Evolutionary conservation across 2,329 filamentous ascomycete genomes (phyloP).

Genomic region (Penicillium sp.): DNA sequence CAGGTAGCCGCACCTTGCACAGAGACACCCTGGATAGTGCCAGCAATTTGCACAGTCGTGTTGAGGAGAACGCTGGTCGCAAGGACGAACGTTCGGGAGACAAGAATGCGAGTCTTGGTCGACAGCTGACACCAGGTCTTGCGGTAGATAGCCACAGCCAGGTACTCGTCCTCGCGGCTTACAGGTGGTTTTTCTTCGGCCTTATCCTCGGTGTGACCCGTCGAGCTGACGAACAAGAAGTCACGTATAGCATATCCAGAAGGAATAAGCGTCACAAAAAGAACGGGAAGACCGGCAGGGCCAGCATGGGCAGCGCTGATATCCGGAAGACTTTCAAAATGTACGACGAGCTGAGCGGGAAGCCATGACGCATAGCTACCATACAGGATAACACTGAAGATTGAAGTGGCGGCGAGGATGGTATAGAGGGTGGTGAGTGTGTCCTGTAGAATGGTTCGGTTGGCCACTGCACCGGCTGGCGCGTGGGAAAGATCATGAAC

Average conservation of each 20-base stretch:
- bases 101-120: conserved; percentile 64
- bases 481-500: conserved; percentile 62
- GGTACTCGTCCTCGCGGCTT: conserved; percentile 70
- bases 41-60: conserved; percentile 66
- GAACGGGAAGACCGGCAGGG: conserved; percentile 53
- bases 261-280: conserved; percentile 62
- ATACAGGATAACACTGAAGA: conserved; percentile 77
- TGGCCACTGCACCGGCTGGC: conserved; percentile 53
- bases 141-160: conserved; percentile 67
- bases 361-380: conserved; percentile 71
- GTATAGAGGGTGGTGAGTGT: conserved; percentile 66
- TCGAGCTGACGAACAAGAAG: conserved; percentile 71
- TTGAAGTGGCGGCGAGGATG: conserved; percentile 68
- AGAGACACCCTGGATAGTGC: conserved; percentile 73
- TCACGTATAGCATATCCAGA: conserved; percentile 72
- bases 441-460: conserved; percentile 69
- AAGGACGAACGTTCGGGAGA: conserved; percentile 64
- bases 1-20: conserved; percentile 71
- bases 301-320: conserved; percentile 70
- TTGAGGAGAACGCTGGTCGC: conserved; percentile 53
- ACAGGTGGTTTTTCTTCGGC: conserved; percentile 61
- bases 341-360: conserved; percentile 70
- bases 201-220: conserved; percentile 45
- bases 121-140: conserved; percentile 65
- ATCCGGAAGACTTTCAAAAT: conserved; percentile 74